These are phyloP conservation scores for Zalaria sp. DNA, from an alignment of 2,329 filamentous ascomycete genomes.

Conservation along the genomic window DNA sequence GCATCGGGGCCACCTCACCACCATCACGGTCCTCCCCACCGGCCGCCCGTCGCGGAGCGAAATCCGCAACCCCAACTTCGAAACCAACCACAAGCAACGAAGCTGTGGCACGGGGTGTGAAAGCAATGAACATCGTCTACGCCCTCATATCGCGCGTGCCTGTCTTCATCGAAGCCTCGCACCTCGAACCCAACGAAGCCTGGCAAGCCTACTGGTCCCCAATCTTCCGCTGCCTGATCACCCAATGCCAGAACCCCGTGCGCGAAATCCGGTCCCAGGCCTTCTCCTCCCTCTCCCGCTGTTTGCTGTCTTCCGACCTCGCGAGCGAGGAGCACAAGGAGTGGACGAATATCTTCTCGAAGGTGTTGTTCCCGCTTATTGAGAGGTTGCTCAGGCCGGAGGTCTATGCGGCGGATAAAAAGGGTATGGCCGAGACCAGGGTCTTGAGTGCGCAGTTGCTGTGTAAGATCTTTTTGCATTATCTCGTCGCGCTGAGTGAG, in stretches of 20 bases:
- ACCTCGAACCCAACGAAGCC: slow-evolving; percentile 59
- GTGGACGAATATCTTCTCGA: slow-evolving; percentile 89
- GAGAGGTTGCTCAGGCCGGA: slow-evolving; percentile 81
- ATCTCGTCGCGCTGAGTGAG: slow-evolving; percentile 69
- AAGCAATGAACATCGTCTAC: slow-evolving; percentile 70
- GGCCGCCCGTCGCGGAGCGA: slow-evolving; percentile 17
- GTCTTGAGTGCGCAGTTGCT: slow-evolving; percentile 83
- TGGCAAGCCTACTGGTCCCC: slow-evolving; percentile 98
- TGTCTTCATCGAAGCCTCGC: slow-evolving; percentile 78
- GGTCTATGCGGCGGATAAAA: slow-evolving; percentile 77
- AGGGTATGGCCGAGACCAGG: slow-evolving; percentile 90
- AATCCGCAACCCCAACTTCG: slow-evolving; percentile 32
- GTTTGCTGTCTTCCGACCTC: slow-evolving; percentile 71
- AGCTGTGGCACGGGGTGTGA: slow-evolving; percentile 61
- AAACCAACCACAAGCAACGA: slow-evolving; percentile 34
- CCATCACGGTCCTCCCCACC: slow-evolving; percentile 35
- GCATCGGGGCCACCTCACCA: slow-evolving; percentile 55
- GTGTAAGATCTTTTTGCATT: slow-evolving; percentile 92
- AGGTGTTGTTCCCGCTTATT: slow-evolving; percentile 88
- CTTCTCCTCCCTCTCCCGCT: slow-evolving; percentile 71
- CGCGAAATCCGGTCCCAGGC: slow-evolving; percentile 84
- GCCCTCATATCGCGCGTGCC: slow-evolving; percentile 71
- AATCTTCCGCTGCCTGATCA: slow-evolving; percentile 76
- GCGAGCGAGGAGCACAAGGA: slow-evolving; percentile 65
- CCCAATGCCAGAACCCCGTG: slow-evolving; percentile 87